Evolutionary conservation across 2,329 filamentous ascomycete species (phyloP), one percentile per base, ranked within the genome.

Genomic region (Aspergillus sclerotialis): DNA sequence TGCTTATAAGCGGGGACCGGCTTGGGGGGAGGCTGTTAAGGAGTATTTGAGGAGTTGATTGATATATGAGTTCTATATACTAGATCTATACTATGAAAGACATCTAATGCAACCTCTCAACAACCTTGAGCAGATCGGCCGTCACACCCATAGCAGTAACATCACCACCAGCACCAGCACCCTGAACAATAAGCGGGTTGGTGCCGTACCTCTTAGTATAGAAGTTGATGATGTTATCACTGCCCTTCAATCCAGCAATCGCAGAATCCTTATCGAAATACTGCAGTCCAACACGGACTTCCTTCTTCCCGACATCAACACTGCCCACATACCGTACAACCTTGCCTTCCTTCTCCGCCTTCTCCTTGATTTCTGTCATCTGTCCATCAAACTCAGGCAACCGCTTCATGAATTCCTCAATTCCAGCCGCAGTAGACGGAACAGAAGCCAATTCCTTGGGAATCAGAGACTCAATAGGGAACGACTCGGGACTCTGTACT

Each of bases 221-320:
- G 72, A 98, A 95, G 70, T 82, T 94, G 58, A 98, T 94, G 60
- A 98, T 94, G 70, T 98, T 98, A 61, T 96, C 92, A 62, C 89
- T 96, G 23, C 92, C 92, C 75, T 94, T 94, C 38, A 98, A 73
- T 30, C 84, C 83, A 10, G 92, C 92, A 65, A 98, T 95, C 9
- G 92, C 85, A 56, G 93, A 87, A 40, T 83, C 84, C 49, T 78
- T 78, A 47, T 94, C 88, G 50, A 88, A 89, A 65, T 83, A 85
- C 72, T 95, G 82, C 45, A 98, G 67, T 2, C 92, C 90, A 38
- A 98, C 92, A 70, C 89, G 93, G 60, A 96, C 84, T 49, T 80
- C 69, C 59, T 86, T 82, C 42, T 73, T 75, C n/a, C 69, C 73
- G 28, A 94, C 80, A 56, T 98, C 88, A 42, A 96, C 85, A 60